A percentile compares a stretch with the other conserved stretches of the same genome.
These are phyloP conservation scores for Apiospora arundinis DNA, from an alignment of 2,329 filamentous ascomycete species.

Conservation along the genomic window DNA sequence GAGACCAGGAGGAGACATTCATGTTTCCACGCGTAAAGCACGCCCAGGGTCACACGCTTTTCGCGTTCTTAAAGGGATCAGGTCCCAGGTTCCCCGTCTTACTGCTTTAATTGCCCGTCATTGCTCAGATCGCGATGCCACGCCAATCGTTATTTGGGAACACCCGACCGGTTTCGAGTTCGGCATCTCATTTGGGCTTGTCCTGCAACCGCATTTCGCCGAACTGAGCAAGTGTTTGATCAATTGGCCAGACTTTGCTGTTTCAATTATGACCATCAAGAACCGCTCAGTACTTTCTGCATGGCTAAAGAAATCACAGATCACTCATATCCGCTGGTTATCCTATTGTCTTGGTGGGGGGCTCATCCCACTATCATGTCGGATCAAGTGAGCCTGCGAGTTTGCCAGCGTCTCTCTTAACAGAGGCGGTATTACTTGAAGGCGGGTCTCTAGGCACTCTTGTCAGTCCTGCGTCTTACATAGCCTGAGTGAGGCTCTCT, in stretches of 20 bases:
- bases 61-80: slow-evolving; percentile 37
- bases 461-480: neutral
- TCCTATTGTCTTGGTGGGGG: neutral
- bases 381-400: neutral
- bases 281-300: neutral
- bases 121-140: neutral
- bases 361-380: neutral
- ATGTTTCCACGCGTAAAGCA: slow-evolving; percentile 38
- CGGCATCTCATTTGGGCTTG: neutral
- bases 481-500: neutral
- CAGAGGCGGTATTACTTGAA: neutral
- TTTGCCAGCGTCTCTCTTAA: neutral
- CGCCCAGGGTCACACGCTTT: slow-evolving; percentile 31
- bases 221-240: neutral
- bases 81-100: neutral
- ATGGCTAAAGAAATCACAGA: neutral
- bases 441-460: neutral
- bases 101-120: slow-evolving; percentile 1
- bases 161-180: neutral
- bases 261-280: neutral
- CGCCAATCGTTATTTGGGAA: slow-evolving; percentile 11
- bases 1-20: slow-evolving; percentile 25
- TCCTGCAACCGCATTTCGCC: neutral
- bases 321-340: neutral
- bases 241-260: neutral